These are phyloP conservation scores for Plasmodium gaboni DNA, from an alignment of 169 alveolate genomes.

Conservation along the genomic window DNA sequence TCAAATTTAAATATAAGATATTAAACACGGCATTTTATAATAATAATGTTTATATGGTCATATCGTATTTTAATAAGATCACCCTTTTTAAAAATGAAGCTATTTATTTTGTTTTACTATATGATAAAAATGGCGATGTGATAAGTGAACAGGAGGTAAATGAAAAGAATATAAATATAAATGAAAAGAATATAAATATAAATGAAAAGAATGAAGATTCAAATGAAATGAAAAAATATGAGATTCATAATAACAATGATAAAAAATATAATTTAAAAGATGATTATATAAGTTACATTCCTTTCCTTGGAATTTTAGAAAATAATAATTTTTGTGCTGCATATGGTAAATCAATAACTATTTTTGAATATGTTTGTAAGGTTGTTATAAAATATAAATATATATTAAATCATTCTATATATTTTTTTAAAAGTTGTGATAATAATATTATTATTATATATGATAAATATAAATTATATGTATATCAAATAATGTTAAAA, in stretches of 20 bases:
- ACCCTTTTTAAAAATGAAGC: conserved; percentile 10
- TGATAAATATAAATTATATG: conserved; percentile 26
- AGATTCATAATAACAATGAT: no score
- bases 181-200: not conserved
- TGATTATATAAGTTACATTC: not conserved
- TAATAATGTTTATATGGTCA: not conserved
- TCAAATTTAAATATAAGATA: conserved; percentile 3
- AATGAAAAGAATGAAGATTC: not conserved
- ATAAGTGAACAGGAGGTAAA: not conserved
- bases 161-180: not conserved
- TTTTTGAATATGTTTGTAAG: conserved; percentile 4
- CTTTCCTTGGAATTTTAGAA: conserved; percentile 26
- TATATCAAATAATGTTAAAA: conserved; percentile 19
- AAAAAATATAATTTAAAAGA: no score
- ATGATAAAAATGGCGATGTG: conserved; percentile 14
- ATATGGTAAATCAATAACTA: conserved; percentile 7
- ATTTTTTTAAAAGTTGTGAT: not conserved
- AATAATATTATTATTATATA: conserved; percentile 31
- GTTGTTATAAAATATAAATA: conserved; percentile 3
- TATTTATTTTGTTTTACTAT: conserved; percentile 4
- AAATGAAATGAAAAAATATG: not conserved
- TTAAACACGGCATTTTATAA: conserved; percentile 10
- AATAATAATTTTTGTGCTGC: conserved; percentile 31
- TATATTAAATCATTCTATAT: conserved; percentile 12
- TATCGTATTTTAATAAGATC: conserved; percentile 17